A percentile compares a stretch with the other conserved stretches of the same genome.
These are phyloP conservation scores for Malus asiatica DNA, from an alignment of 306 rosid genomes.

Conservation along the genomic window DNA sequence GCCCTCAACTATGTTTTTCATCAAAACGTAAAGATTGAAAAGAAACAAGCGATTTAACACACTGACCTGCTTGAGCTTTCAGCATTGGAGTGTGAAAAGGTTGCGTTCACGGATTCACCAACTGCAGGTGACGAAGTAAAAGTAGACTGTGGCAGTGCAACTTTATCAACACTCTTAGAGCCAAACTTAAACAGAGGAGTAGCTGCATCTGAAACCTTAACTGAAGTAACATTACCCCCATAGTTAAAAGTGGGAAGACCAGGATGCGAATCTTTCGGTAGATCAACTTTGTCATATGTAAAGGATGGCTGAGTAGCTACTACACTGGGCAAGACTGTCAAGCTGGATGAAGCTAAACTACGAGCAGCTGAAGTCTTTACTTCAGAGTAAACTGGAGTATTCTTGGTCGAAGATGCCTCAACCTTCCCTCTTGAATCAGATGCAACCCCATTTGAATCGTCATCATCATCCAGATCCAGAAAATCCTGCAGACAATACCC, in stretches of 20 bases:
- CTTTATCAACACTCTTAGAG: constrained; percentile 22
- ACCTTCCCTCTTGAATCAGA: not conserved
- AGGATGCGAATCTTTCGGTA: constrained; percentile 25
- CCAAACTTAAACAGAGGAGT: constrained; percentile 14
- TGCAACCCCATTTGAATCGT: not conserved
- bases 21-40: not conserved
- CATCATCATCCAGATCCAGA: constrained; percentile 71
- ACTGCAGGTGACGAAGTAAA: constrained; percentile 26
- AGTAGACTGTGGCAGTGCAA: constrained; percentile 23
- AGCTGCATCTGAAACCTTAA: constrained; percentile 29
- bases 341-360: constrained; percentile 15
- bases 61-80: constrained; percentile 58
- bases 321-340: constrained; percentile 16
- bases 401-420: constrained; percentile 21
- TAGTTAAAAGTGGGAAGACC: constrained; percentile 27
- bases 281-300: constrained; percentile 28
- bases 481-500: constrained; percentile 39
- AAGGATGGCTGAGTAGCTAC: constrained; percentile 21
- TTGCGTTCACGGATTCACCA: constrained; percentile 22
- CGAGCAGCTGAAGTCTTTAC: constrained; percentile 16
- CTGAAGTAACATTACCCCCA: constrained; percentile 25
- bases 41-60: not conserved
- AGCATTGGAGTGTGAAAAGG: constrained; percentile 28
- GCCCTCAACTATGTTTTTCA: not conserved
- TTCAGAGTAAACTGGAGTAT: constrained; percentile 26